These are phyloP conservation scores for Amborella trichopoda DNA, from an alignment of 164 flowering plant genomes.

Conservation along the genomic window DNA sequence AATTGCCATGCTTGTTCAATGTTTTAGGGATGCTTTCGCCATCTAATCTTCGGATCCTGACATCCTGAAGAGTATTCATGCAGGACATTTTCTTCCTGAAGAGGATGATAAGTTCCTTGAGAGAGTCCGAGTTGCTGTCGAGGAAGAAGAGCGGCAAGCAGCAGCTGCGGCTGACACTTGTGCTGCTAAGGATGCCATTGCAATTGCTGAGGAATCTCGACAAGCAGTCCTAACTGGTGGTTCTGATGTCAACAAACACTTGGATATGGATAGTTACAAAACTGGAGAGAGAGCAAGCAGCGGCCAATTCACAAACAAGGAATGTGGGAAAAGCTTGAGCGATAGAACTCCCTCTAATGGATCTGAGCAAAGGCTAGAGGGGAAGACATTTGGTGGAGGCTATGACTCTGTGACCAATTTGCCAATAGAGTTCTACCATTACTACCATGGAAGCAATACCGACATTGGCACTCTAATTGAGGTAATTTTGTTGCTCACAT, in stretches of 20 bases:
- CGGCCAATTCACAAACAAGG: conserved; percentile 10
- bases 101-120: conserved; percentile 97
- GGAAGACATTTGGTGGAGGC: conserved; percentile 20
- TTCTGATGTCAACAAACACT: conserved; percentile 15
- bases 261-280: conserved; percentile 11
- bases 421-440: conserved; percentile 86
- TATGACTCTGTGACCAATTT: conserved; percentile 45
- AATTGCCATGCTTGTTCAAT: too few relatives aligned
- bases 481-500: conserved; percentile 26
- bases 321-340: conserved; percentile 6
- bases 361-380: conserved; percentile 20
- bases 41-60: too few relatives aligned
- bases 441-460: conserved; percentile 84
- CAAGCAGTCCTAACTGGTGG: conserved; percentile 20
- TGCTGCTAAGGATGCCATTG: conserved; percentile 86
- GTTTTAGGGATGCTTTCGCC: too few relatives aligned
- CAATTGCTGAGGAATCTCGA: conserved; percentile 68
- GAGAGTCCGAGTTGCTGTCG: conserved; percentile 84
- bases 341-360: conserved; percentile 10
- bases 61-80: too few relatives aligned
- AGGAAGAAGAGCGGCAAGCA: conserved; percentile 93
- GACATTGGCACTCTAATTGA: conserved; percentile 95
- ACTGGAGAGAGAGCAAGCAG: conserved; percentile 11
- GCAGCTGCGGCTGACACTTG: conserved; percentile 66
- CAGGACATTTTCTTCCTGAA: conserved; percentile 95